Conservation (phyloP, 2,329 filamentous ascomycete genomes). For the Polychaeton citri region DNA sequence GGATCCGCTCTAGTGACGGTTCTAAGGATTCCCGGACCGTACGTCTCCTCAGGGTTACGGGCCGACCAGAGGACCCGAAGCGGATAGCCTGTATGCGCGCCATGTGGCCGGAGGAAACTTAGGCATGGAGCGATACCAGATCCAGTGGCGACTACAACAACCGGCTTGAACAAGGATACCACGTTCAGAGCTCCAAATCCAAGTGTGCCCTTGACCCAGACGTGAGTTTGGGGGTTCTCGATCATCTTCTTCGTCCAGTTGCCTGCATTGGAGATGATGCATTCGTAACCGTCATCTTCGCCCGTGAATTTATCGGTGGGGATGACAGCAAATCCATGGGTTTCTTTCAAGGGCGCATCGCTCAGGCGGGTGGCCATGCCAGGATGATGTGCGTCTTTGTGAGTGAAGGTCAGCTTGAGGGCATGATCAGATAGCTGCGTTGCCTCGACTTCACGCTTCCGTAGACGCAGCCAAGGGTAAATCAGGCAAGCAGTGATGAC, state of each 20-base stretch:
- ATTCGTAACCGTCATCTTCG: constrained; percentile 44
- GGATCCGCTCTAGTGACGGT: constrained; percentile 45
- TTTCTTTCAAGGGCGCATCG: constrained; percentile 51
- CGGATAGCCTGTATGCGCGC: constrained; percentile 29
- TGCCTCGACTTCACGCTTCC: constrained; percentile 51
- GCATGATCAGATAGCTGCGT: constrained; percentile 63
- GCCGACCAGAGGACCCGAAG: constrained; percentile 59
- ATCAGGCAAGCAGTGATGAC: constrained; percentile 51
- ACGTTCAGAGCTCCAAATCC: constrained; percentile 55
- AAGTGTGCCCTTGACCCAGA: constrained; percentile 58
- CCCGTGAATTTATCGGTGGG: constrained; percentile 34
- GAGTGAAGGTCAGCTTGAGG: constrained; percentile 46
- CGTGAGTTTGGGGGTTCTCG: constrained; percentile 42
- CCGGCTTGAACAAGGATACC: constrained; percentile 49
- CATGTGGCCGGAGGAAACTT: constrained; percentile 42
- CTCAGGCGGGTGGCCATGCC: constrained; percentile 38
- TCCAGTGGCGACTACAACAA: constrained; percentile 57
- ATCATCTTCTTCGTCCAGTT: constrained; percentile 61
- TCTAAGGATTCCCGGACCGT: constrained; percentile 43
- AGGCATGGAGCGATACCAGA: constrained; percentile 60
- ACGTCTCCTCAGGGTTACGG: constrained; percentile 47
- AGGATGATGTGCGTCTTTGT: too few species aligned
- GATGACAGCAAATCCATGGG: constrained; percentile 65
- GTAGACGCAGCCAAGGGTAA: constrained; percentile 60
- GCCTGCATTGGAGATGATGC: constrained; percentile 58